phyloP scores from a whole-genome alignment of 352 stramenopile species.

The Globisporangium cylindrosporum region DNA sequence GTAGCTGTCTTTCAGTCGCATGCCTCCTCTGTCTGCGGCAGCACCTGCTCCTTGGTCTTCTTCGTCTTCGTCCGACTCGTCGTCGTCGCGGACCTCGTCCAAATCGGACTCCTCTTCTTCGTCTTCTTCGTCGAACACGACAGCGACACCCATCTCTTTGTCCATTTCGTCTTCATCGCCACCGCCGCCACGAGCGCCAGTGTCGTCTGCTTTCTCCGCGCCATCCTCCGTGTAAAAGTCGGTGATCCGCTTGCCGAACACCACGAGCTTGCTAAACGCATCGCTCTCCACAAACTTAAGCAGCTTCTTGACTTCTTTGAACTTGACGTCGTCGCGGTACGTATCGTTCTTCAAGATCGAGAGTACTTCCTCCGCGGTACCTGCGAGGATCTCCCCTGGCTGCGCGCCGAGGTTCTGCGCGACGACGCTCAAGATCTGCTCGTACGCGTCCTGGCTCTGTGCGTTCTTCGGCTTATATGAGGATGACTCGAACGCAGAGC shows the following conservation, averaged over 20 bases:
- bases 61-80: slow-evolving; percentile 57
- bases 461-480: slow-evolving; percentile 88
- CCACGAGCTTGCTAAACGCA: slow-evolving; percentile 81
- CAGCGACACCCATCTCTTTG: slow-evolving; percentile 97
- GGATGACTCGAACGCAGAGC: slow-evolving; percentile 65
- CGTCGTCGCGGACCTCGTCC: slow-evolving; percentile 81
- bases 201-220: slow-evolving; percentile 24
- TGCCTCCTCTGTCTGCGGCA: slow-evolving; percentile 36
- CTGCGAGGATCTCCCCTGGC: slow-evolving; percentile 88
- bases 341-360: slow-evolving; percentile 91
- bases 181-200: slow-evolving; percentile 27
- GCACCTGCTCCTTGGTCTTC: slow-evolving; percentile 51
- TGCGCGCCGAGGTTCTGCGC: slow-evolving; percentile 81
- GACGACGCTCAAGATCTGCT: slow-evolving; percentile 84
- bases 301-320: slow-evolving; percentile 81
- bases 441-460: slow-evolving; percentile 87
- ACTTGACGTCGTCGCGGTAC: slow-evolving; percentile 83
- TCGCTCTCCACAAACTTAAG: slow-evolving; percentile 76
- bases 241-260: slow-evolving; percentile 82
- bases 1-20: slow-evolving; percentile 74
- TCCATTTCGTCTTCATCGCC: slow-evolving; percentile 84
- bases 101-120: slow-evolving; percentile 94
- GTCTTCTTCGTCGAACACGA: slow-evolving; percentile 98
- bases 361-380: slow-evolving; percentile 91
- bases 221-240: slow-evolving; percentile 72